Conservation (phyloP, 2,329 filamentous ascomycete species). For the Ilyonectria sp. region DNA sequence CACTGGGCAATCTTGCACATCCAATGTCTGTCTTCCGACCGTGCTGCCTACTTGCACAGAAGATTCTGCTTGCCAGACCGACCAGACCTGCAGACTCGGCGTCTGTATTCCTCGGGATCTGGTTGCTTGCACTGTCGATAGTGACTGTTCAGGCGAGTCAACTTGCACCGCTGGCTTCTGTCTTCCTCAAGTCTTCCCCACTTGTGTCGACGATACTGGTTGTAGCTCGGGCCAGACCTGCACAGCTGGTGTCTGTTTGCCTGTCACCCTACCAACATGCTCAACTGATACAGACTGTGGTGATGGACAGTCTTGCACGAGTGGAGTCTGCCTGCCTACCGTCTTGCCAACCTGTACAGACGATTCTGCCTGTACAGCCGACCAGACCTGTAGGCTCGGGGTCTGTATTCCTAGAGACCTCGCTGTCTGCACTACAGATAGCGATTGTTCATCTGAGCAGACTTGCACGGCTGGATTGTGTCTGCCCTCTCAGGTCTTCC, state of each 20-base stretch:
- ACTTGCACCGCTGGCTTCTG: constrained; percentile 22
- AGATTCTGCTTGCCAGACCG: not conserved
- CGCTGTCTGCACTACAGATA: not conserved
- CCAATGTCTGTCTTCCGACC: constrained; percentile 7
- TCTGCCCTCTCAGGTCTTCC: not conserved
- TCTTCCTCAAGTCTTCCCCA: not conserved
- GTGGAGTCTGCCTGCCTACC: constrained; percentile 20
- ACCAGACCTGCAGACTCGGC: constrained; percentile 7
- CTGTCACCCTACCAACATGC: not conserved
- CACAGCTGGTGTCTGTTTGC: not conserved
- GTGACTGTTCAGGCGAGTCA: not conserved
- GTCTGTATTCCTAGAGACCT: constrained; percentile 7
- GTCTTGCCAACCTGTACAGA: constrained; percentile 6
- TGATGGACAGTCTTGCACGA: not conserved
- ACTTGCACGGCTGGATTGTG: constrained; percentile 17
- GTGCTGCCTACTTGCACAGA: not conserved
- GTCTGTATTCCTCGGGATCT: constrained; percentile 12
- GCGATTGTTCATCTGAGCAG: not conserved
- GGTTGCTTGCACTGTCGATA: not conserved
- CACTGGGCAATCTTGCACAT: not conserved
- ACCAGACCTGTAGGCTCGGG: constrained; percentile 9
- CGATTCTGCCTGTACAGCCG: not conserved
- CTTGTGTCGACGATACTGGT: not conserved
- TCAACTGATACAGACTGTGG: not conserved
- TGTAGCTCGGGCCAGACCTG: constrained; percentile 2